phyloP scores from a whole-genome alignment of 1,284 basidiomycete genomes.

The Cryptococcus maquisensis region DNA sequence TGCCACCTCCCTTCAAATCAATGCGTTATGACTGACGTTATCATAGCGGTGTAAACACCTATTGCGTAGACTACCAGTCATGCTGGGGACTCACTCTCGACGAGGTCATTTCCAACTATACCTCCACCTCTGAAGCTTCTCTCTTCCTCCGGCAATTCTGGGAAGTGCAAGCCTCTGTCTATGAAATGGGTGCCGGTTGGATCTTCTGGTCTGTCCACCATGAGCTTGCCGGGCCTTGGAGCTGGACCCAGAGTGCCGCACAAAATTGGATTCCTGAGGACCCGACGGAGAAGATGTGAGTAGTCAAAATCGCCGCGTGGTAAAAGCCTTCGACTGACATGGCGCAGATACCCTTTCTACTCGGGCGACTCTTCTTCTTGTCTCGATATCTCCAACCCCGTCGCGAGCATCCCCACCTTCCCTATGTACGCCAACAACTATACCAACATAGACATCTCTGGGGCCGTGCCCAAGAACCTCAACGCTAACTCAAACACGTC shows the following conservation, averaged over 20 bases:
- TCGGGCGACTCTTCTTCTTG: slow-evolving; percentile 15
- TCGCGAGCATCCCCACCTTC: slow-evolving; percentile 26
- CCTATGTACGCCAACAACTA: slow-evolving; percentile 19
- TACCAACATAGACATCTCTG: slow-evolving; percentile 18
- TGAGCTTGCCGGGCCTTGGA: slow-evolving; percentile 32
- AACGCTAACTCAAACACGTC: background rate
- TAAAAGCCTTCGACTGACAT: background rate
- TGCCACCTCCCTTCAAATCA: background rate
- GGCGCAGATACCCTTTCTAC: slow-evolving; percentile 22
- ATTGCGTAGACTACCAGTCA: slow-evolving; percentile 33
- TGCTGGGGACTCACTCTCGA: slow-evolving; percentile 22
- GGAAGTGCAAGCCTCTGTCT: slow-evolving; percentile 36
- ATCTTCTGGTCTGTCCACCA: slow-evolving; percentile 32
- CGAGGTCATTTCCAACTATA: slow-evolving; percentile 24
- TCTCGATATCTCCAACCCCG: slow-evolving; percentile 19
- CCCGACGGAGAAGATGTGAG: slow-evolving; percentile 30
- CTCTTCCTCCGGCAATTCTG: slow-evolving; percentile 34
- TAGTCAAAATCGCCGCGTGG: background rate
- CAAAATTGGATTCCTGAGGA: slow-evolving; percentile 39
- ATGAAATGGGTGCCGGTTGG: slow-evolving; percentile 38
- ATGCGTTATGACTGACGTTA: background rate
- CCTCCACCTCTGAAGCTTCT: slow-evolving; percentile 20
- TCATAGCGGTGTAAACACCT: slow-evolving; percentile 25
- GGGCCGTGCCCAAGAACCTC: slow-evolving; percentile 4
- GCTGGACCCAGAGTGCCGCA: slow-evolving; percentile 28